These are phyloP conservation scores for Diplocarpon mali DNA, from an alignment of 2,329 filamentous ascomycete species.

Conservation along the genomic window DNA sequence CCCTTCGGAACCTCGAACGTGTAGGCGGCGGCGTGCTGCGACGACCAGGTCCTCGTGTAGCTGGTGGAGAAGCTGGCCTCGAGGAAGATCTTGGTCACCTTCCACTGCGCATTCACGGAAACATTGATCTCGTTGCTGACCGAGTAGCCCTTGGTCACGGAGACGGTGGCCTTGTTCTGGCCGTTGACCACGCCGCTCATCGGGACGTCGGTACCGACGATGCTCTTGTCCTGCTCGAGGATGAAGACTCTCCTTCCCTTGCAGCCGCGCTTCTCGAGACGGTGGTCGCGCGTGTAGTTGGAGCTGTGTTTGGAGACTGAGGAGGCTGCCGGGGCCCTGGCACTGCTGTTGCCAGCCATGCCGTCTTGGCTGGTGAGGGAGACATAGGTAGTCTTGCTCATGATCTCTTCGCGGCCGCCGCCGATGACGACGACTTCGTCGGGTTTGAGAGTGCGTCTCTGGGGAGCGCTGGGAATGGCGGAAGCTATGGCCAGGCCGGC, in stretches of 20 bases:
- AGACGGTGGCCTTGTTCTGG: slow-evolving; percentile 18
- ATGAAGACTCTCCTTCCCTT: slow-evolving; percentile 1
- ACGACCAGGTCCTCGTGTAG: slow-evolving; percentile 28
- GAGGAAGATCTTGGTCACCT: slow-evolving; percentile 24
- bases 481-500: slow-evolving; percentile 7
- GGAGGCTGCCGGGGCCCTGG: background rate
- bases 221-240: no score
- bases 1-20: slow-evolving; percentile 27
- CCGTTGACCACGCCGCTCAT: no score
- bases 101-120: slow-evolving; percentile 11
- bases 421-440: slow-evolving; percentile 23
- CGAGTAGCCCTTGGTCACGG: slow-evolving; percentile 27
- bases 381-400: slow-evolving; percentile 22
- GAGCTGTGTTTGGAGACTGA: no score
- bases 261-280: slow-evolving; percentile 1
- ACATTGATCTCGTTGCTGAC: slow-evolving; percentile 28
- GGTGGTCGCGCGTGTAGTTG: no score
- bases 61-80: slow-evolving; percentile 19
- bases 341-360: slow-evolving; percentile 2
- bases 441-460: slow-evolving; percentile 8
- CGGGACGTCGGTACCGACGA: no score
- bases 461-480: slow-evolving; percentile 1
- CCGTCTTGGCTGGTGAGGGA: slow-evolving; percentile 10
- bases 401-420: slow-evolving; percentile 19
- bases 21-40: slow-evolving; percentile 25